These are phyloP conservation scores for Malassezia sympodialis DNA, from an alignment of 1,284 basidiomycete species.

Conservation along the genomic window DNA sequence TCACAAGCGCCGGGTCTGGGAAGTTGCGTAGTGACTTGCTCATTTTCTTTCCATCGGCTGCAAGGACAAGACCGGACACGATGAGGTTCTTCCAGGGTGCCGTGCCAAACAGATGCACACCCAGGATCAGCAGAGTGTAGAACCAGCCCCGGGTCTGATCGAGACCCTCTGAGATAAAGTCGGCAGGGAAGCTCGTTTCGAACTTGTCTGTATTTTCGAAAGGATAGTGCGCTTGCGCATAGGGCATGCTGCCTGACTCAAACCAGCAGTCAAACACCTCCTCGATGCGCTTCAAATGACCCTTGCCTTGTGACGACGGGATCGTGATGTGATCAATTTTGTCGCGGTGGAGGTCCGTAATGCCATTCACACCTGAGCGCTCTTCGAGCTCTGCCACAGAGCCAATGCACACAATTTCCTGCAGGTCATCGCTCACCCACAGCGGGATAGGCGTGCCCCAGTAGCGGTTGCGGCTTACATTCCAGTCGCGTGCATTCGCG, in stretches of 20 bases:
- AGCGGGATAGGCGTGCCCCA: constrained; percentile 98
- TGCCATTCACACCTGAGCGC: constrained; percentile 71
- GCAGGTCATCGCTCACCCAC: constrained; percentile 85
- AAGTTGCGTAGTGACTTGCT: constrained; percentile 96
- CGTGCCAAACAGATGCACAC: constrained; percentile 80
- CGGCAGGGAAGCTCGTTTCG: constrained; percentile 80
- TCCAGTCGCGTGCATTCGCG: constrained; percentile 95
- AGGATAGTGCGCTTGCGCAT: constrained; percentile 92
- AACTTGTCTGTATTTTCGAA: constrained; percentile 86
- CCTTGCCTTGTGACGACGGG: constrained; percentile 82
- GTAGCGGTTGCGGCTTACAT: constrained; percentile 95
- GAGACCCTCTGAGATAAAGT: constrained; percentile 92
- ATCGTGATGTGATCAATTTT: constrained; percentile 93
- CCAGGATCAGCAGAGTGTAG: constrained; percentile 92
- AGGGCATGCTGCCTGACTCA: constrained; percentile 99
- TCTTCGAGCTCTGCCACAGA: constrained; percentile 80
- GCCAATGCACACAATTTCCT: constrained; percentile 82
- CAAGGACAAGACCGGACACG: constrained; percentile 87
- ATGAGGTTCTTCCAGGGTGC: constrained; percentile 99
- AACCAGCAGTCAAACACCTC: constrained; percentile 99
- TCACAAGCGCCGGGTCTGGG: constrained; percentile 87
- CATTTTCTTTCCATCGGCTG: constrained; percentile 99
- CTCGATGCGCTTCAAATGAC: constrained; percentile 72
- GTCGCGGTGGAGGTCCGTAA: constrained; percentile 89
- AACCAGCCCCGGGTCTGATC: constrained; percentile 76